Evolutionary conservation across 1,284 basidiomycete species (phyloP).

Genomic region (Ceratobasidium sp.): DNA sequence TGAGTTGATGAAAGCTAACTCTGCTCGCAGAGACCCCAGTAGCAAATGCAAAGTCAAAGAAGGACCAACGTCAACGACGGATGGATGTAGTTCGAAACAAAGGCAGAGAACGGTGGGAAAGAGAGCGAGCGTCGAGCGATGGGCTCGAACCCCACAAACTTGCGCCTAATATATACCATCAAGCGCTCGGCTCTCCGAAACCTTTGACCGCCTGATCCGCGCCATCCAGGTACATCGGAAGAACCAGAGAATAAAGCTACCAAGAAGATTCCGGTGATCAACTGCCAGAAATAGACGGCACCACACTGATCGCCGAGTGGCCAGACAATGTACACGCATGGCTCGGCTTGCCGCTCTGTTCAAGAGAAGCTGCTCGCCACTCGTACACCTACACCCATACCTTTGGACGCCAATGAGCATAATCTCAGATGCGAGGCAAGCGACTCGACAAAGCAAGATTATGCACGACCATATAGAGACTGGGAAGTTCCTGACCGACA

Average conservation of each 20-base stretch:
- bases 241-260: not conserved
- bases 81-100: too few relatives aligned
- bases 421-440: too few relatives aligned
- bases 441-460: too few relatives aligned
- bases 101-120: not conserved
- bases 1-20: not conserved
- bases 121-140: not conserved
- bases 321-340: too few relatives aligned
- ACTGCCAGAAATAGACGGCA: not conserved
- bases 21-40: conserved; percentile 24
- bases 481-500: too few relatives aligned
- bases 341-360: too few relatives aligned
- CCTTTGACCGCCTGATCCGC: not conserved
- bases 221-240: not conserved
- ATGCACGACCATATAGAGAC: too few relatives aligned
- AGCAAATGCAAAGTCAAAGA: not conserved
- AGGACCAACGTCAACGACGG: conserved; percentile 31
- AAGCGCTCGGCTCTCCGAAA: not conserved
- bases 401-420: too few relatives aligned
- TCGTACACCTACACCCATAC: too few relatives aligned
- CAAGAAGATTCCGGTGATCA: not conserved
- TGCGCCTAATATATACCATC: not conserved
- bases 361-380: too few relatives aligned
- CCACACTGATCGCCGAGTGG: not conserved
- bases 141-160: not conserved